Conservation (phyloP, 345 rosid species). For the Brassica cretica region DNA sequence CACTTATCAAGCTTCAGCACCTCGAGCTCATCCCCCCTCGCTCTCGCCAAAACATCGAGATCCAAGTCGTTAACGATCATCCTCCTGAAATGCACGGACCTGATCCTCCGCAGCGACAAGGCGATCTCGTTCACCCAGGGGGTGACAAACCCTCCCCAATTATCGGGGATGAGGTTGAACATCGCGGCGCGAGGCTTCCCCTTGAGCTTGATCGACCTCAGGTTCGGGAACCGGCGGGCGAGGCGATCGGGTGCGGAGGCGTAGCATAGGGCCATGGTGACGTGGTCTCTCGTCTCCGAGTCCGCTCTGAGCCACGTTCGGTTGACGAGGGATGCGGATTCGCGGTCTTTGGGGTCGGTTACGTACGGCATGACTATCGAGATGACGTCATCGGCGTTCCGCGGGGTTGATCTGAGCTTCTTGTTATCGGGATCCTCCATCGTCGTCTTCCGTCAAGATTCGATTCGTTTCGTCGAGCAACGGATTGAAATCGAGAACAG, state of each 20-base stretch:
- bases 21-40: constrained; percentile 51
- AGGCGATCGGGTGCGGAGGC: constrained; percentile 69
- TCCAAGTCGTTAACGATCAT: constrained; percentile 85
- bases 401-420: neutral
- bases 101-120: constrained; percentile 52
- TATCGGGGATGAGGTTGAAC: constrained; percentile 88
- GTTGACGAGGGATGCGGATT: constrained; percentile 76
- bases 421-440: neutral
- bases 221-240: constrained; percentile 53
- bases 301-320: constrained; percentile 75
- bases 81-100: constrained; percentile 69
- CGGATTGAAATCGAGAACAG: too few relatives aligned
- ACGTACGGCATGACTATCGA: constrained; percentile 67
- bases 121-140: constrained; percentile 78
- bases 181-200: constrained; percentile 96
- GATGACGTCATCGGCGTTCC: constrained; percentile 58
- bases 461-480: neutral
- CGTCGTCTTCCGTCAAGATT: neutral
- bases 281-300: constrained; percentile 72
- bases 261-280: constrained; percentile 83
- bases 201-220: constrained; percentile 78
- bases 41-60: constrained; percentile 58
- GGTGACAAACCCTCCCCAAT: constrained; percentile 85
- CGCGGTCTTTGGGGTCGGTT: constrained; percentile 70
- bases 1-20: constrained; percentile 82